phyloP scores from a whole-genome alignment of 169 alveolate species.

The Hepatocystis sp. region DNA sequence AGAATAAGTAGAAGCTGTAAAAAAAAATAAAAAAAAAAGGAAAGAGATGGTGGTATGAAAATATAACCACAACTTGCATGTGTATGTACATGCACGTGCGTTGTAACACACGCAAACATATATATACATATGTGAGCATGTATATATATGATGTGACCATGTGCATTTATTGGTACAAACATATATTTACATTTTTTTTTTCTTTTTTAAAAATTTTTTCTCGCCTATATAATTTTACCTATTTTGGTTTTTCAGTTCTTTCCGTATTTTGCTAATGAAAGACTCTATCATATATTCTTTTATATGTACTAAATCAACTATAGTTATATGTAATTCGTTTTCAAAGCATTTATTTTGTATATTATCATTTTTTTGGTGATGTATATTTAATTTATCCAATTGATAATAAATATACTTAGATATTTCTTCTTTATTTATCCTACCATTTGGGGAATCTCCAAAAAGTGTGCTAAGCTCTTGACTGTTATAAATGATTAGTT shows the following conservation, averaged over 20 bases:
- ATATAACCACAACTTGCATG: too few species aligned
- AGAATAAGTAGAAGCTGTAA: conserved; percentile 37
- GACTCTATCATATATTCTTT: conserved; percentile 51
- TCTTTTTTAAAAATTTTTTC: not conserved
- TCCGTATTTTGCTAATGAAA: conserved; percentile 30
- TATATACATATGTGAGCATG: not conserved
- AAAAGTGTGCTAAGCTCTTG: not conserved
- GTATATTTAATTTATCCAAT: conserved; percentile 26
- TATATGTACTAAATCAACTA: conserved; percentile 38
- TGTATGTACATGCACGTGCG: too few species aligned
- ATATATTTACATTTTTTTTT: not conserved
- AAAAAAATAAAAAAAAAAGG: not conserved
- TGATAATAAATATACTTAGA: conserved; percentile 38
- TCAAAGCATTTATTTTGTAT: conserved; percentile 1
- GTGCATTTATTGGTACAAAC: not conserved
- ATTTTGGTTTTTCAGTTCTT: conserved; percentile 28
- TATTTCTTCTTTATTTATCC: conserved; percentile 16
- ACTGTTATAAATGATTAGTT: not conserved
- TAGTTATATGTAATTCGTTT: conserved; percentile 33
- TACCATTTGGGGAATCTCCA: not conserved
- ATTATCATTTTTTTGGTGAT: not conserved
- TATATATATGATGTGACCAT: not conserved
- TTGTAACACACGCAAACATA: too few species aligned
- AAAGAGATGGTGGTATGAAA: not conserved
- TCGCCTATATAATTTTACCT: conserved; percentile 15